phyloP scores from a whole-genome alignment of 2,329 filamentous ascomycete species.

The Botrytis squamosa region DNA sequence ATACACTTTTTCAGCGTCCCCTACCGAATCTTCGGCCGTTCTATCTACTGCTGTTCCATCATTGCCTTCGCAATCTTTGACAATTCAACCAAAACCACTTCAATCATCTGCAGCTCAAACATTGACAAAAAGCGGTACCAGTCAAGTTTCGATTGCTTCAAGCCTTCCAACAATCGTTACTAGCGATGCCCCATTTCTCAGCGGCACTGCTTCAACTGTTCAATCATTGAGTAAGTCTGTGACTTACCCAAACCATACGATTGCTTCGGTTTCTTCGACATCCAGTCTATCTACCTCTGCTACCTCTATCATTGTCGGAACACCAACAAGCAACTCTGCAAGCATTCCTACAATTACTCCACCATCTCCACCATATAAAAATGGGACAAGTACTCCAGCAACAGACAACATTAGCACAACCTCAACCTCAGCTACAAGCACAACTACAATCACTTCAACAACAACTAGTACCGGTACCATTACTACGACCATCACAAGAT shows the following conservation, averaged over 20 bases:
- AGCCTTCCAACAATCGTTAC: neutral
- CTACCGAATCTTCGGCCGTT: too few relatives aligned
- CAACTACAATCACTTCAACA: constrained; percentile 4
- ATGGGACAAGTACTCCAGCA: neutral
- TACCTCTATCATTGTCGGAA: neutral
- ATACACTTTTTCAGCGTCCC: neutral
- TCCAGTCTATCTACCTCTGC: neutral
- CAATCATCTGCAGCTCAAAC: neutral
- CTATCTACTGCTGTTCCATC: neutral
- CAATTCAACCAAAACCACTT: neutral
- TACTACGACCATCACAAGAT: neutral
- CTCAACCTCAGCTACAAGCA: neutral
- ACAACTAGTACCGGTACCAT: constrained; percentile 8
- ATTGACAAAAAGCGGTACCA: neutral
- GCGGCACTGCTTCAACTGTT: neutral
- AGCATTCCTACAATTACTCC: neutral
- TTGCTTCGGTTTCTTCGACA: neutral
- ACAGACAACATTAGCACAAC: neutral
- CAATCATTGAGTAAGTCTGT: neutral
- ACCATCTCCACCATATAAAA: neutral
- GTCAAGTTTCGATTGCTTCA: neutral
- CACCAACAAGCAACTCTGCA: neutral
- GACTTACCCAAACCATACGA: neutral
- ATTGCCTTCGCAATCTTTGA: neutral
- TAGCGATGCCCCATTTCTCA: neutral